Conservation (phyloP, 129 eudicot species). For the Escallonia herrerae region DNA sequence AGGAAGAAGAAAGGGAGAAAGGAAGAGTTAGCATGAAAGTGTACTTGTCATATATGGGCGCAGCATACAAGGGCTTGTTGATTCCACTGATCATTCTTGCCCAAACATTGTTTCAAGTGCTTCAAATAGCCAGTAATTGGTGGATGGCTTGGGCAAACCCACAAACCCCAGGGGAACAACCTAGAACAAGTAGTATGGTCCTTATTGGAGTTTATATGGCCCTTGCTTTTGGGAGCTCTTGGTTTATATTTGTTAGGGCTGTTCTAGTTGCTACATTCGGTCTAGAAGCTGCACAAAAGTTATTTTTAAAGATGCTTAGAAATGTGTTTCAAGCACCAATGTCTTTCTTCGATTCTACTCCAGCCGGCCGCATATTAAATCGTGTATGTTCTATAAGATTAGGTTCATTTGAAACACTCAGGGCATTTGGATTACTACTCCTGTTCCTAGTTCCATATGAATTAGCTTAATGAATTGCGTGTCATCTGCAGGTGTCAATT, state of each 20-base stretch:
- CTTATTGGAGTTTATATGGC: slow-evolving; percentile 86
- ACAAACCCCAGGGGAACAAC: slow-evolving; percentile 70
- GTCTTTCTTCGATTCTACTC: slow-evolving; percentile 98
- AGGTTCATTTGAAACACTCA: too few species aligned
- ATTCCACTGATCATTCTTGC: slow-evolving; percentile 79
- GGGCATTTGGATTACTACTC: background rate
- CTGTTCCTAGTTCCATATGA: background rate
- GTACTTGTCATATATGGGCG: slow-evolving; percentile 83
- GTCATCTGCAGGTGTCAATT: slow-evolving; percentile 62
- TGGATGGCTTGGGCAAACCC: slow-evolving; percentile 99
- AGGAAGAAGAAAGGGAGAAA: slow-evolving; percentile 88
- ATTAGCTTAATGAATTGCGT: background rate
- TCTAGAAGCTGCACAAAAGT: slow-evolving; percentile 73
- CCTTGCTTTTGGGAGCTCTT: slow-evolving; percentile 88
- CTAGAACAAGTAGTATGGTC: slow-evolving; percentile 53
- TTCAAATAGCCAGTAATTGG: slow-evolving; percentile 94
- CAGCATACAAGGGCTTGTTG: slow-evolving; percentile 84
- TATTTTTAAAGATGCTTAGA: slow-evolving; percentile 70
- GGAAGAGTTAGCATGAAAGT: slow-evolving; percentile 91
- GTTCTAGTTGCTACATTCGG: slow-evolving; percentile 89
- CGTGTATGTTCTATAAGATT: slow-evolving; percentile 33
- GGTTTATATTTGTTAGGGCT: slow-evolving; percentile 83
- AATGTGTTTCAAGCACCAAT: slow-evolving; percentile 86
- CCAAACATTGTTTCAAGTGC: slow-evolving; percentile 66
- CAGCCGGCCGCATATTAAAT: slow-evolving; percentile 84